Evolutionary conservation across 352 stramenopile genomes (phyloP), one percentile per base, ranked within the genome.

Genomic region (Phytophthora cactorum): DNA sequence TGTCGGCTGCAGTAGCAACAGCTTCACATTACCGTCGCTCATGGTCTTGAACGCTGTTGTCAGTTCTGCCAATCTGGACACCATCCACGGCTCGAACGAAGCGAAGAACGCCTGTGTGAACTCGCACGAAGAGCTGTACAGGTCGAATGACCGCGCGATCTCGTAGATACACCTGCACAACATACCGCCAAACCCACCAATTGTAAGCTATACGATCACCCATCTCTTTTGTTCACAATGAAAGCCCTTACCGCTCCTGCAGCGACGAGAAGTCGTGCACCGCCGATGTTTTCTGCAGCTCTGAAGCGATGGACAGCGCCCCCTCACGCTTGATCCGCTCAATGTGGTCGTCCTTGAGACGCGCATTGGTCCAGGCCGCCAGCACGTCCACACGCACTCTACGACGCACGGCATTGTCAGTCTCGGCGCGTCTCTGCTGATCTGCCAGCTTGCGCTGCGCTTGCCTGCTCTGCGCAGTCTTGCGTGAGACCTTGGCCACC

Each of bases 11-110:
- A 83, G 66, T 15, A 93, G 57, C 44, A 93, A 62, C 34, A 93
- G 62, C 14, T 65, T 68, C 10, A 89, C 82, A 58, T 91, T 93
- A 43, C 74, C 69, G 28, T 92, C 83, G 12, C 61, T 85, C 68
- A 93, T 78, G 2, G 85, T 92, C 67, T 92, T 88, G 72, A 89
- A 86, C 6, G 85, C 81, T 0, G 82, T 89, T 10, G 83, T 76
- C 9, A 93, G 56, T 50, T 84, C 78, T 17, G 85, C 79, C 7
- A 93, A 54, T 31, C 76, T 73, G 7, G 83, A 87, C 49, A 93
- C 67, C 85, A 93, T 93, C 85, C 85, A 93, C 11, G 83, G 83
- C 74, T 91, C 83, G 25, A 92, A 88, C 0, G 78, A 84, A 3
- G 68, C 53, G 38, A 92, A 93, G 57, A 84, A 91, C 15, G 79